Percentiles rank a stretch among this genome's conserved stretches.
Conservation (phyloP, 352 stramenopile genomes). For the Pythium volutum region DNA sequence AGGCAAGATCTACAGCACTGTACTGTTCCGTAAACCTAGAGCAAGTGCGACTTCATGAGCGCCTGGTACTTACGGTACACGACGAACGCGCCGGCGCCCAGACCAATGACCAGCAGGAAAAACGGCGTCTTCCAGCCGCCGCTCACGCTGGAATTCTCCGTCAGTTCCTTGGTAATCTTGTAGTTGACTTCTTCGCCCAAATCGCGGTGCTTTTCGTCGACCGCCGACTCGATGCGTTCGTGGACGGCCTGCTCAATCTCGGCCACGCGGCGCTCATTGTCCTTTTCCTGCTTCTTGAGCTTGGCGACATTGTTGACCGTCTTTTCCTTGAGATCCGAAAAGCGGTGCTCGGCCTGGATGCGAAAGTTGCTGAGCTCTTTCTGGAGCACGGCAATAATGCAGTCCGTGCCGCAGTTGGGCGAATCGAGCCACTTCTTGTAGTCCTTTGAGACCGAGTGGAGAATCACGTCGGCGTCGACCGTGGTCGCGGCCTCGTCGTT, state of each 20-base stretch:
- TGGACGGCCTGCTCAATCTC: constrained; percentile 67
- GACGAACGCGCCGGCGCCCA: constrained; percentile 44
- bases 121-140: constrained; percentile 81
- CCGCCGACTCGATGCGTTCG: constrained; percentile 55
- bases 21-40: constrained; percentile 35
- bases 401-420: constrained; percentile 72
- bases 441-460: constrained; percentile 82
- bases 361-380: constrained; percentile 82
- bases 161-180: constrained; percentile 78
- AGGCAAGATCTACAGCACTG: not conserved
- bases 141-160: constrained; percentile 56
- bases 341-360: constrained; percentile 77
- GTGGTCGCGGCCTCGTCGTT: constrained; percentile 36
- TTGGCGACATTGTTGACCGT: constrained; percentile 78
- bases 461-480: constrained; percentile 64
- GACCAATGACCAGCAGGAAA: constrained; percentile 55
- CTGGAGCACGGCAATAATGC: constrained; percentile 69
- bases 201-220: constrained; percentile 59
- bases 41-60: constrained; percentile 85
- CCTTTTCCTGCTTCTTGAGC: constrained; percentile 67
- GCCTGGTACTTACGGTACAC: constrained; percentile 85
- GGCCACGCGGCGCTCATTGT: constrained; percentile 71
- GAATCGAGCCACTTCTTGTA: constrained; percentile 84
- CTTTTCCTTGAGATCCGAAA: constrained; percentile 83
- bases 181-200: constrained; percentile 60